These are phyloP conservation scores for Diaporthe vaccinii DNA, from an alignment of 2,329 filamentous ascomycete genomes.

Conservation along the genomic window DNA sequence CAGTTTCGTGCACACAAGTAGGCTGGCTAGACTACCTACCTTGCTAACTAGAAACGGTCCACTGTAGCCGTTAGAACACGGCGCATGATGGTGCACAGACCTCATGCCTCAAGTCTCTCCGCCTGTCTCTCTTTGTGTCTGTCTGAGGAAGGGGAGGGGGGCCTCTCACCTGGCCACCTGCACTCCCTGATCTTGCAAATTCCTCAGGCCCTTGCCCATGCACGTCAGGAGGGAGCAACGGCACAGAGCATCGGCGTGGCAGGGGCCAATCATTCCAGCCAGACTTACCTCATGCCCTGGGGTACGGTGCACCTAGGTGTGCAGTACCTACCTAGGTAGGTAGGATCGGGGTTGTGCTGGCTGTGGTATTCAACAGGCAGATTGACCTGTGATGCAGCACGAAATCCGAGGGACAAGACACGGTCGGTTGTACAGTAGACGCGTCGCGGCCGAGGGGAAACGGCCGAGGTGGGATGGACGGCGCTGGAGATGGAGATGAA, in stretches of 20 bases:
- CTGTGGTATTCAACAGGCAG: background rate
- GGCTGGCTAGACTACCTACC: background rate
- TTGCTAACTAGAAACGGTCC: background rate
- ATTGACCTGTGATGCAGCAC: background rate
- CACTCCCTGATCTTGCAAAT: background rate
- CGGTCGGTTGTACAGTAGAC: background rate
- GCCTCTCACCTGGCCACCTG: background rate
- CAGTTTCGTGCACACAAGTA: background rate
- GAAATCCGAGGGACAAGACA: background rate
- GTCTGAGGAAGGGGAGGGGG: background rate
- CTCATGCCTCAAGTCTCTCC: background rate
- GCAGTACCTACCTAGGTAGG: no score
- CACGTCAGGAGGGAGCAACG: background rate
- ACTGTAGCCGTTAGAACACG: background rate
- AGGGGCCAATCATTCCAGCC: background rate
- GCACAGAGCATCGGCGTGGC: background rate
- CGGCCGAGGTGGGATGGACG: background rate
- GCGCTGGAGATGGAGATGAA: constrained; percentile 14
- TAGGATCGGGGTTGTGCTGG: background rate
- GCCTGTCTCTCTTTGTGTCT: background rate
- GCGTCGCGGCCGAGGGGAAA: background rate
- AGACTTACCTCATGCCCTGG: background rate
- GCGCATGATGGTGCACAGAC: constrained; percentile 16
- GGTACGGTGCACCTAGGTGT: no score
- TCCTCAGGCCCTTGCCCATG: background rate